Conservation (phyloP, 345 rosid species). For the Bruguiera parviflora region DNA sequence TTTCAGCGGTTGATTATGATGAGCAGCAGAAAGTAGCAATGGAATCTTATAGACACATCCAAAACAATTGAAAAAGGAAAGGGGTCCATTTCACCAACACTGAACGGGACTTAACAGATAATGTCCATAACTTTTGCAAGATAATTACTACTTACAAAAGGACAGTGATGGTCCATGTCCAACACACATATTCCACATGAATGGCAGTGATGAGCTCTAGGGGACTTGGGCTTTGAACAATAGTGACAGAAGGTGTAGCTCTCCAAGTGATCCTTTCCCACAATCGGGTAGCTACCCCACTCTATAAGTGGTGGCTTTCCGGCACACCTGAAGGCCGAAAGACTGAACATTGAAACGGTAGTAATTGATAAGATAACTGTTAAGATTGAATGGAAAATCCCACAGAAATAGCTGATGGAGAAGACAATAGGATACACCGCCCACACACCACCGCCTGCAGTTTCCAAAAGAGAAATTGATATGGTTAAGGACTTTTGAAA, state of each 20-base stretch:
- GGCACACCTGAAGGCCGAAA: slow-evolving; percentile 70
- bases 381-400: slow-evolving; percentile 48
- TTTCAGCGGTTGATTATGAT: no score
- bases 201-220: slow-evolving; percentile 87
- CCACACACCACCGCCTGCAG: slow-evolving; percentile 91
- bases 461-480: slow-evolving; percentile 18
- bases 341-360: slow-evolving; percentile 57
- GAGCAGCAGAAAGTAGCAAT: no score
- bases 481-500: slow-evolving; percentile 4
- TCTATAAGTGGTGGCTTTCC: slow-evolving; percentile 54
- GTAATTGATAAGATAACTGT: slow-evolving; percentile 41
- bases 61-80: no score
- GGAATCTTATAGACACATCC: no score
- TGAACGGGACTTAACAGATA: no score
- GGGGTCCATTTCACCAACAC: no score
- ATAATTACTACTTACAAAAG: slow-evolving; percentile 59
- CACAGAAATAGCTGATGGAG: slow-evolving; percentile 52
- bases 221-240: slow-evolving; percentile 82
- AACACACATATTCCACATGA: slow-evolving; percentile 81
- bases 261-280: slow-evolving; percentile 66
- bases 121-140: no score
- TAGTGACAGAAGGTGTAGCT: slow-evolving; percentile 71
- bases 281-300: slow-evolving; percentile 86
- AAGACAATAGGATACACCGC: slow-evolving; percentile 70
- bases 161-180: slow-evolving; percentile 99